Evolutionary conservation across 1,284 basidiomycete species (phyloP).

Genomic region (Trichosporon coremiiforme): DNA sequence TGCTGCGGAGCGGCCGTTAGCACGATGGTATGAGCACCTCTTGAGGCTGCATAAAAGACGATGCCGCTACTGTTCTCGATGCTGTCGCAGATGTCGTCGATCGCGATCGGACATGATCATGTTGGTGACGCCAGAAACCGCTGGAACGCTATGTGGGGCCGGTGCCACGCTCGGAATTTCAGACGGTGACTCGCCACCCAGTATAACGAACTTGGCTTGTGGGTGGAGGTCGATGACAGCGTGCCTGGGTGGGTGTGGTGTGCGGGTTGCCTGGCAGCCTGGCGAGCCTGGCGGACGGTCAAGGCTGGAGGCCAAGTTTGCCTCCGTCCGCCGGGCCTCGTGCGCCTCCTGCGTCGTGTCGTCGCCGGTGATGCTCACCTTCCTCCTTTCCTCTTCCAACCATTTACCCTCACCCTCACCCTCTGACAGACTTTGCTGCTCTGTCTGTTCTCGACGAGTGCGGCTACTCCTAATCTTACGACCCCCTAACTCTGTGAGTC

Average conservation of each 20-base stretch:
- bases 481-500: constrained; percentile 7
- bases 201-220: background rate
- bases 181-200: constrained; percentile 11
- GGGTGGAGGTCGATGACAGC: background rate
- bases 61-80: background rate
- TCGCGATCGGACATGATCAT: background rate
- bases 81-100: background rate
- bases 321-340: constrained; percentile 11
- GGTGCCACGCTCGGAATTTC: constrained; percentile 18
- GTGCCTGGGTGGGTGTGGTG: constrained; percentile 9
- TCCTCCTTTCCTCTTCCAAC: constrained; percentile 8
- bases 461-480: background rate
- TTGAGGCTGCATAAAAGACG: background rate
- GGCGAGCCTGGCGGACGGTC: constrained; percentile 10
- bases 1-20: too few species aligned
- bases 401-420: constrained; percentile 1
- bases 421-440: constrained; percentile 5
- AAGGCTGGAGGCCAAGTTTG: constrained; percentile 15
- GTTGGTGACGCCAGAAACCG: constrained; percentile 16
- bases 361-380: constrained; percentile 10
- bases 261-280: background rate
- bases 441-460: background rate
- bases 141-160: background rate
- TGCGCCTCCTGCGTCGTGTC: constrained; percentile 18
- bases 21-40: too few species aligned